These are phyloP conservation scores for Cercospora berteroae DNA, from an alignment of 2,329 filamentous ascomycete genomes.

Conservation along the genomic window DNA sequence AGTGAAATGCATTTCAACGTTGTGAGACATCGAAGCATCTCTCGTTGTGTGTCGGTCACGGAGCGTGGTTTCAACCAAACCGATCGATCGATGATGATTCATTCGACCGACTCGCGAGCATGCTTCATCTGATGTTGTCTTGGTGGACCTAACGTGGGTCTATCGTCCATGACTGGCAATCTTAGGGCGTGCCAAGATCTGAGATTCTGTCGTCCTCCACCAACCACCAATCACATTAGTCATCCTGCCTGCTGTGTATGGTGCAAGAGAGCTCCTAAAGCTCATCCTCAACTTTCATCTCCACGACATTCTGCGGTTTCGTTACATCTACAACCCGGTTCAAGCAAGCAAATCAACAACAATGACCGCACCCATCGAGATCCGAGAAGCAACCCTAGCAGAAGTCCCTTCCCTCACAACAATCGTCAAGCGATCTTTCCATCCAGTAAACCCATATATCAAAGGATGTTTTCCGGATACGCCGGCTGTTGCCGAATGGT, in stretches of 20 bases:
- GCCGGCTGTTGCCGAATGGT: constrained; percentile 25
- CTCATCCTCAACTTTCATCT: not conserved
- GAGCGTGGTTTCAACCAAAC: not conserved
- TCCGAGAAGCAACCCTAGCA: constrained; percentile 7
- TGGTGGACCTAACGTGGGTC: not conserved
- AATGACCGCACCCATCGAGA: not conserved
- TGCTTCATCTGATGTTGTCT: not conserved
- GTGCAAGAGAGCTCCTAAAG: not conserved
- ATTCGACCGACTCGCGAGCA: not conserved
- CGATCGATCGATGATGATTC: not conserved
- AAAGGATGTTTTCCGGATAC: constrained; percentile 28
- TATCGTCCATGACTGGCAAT: not conserved
- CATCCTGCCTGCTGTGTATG: not conserved
- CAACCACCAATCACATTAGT: not conserved
- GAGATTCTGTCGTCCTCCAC: not conserved
- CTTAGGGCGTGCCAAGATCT: not conserved
- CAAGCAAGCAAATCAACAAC: not conserved
- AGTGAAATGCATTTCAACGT: not conserved
- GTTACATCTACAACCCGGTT: not conserved
- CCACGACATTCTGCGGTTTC: not conserved
- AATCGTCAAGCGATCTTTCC: constrained; percentile 32
- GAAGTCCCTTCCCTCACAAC: constrained; percentile 27
- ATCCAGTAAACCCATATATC: constrained; percentile 29
- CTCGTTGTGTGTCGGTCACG: not conserved
- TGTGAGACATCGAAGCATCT: not conserved